A percentile compares a stretch with the other conserved stretches of the same genome.
Evolutionary conservation across 2,329 filamentous ascomycete species (phyloP).

Genomic region (Periconia sp.): DNA sequence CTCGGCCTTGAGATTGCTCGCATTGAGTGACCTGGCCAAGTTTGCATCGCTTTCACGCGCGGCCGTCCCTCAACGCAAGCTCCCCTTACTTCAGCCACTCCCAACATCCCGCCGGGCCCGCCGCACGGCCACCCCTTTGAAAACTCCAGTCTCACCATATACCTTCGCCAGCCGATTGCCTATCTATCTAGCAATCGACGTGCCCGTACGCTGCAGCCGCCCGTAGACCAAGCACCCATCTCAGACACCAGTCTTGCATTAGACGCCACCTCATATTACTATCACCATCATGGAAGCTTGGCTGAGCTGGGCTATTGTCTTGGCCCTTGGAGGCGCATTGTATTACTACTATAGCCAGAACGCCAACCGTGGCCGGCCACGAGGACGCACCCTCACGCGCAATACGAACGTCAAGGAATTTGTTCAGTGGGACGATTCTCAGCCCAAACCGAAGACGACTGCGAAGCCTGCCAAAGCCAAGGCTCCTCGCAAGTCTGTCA

Average conservation of each 20-base stretch:
- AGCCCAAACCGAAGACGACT: constrained; percentile 27
- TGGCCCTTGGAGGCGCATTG: constrained; percentile 33
- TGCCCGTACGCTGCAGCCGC: too few species aligned
- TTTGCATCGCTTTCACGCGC: too few species aligned
- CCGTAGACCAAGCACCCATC: too few species aligned
- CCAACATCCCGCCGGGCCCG: background rate
- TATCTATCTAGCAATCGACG: too few species aligned
- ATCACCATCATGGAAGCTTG: constrained; percentile 37
- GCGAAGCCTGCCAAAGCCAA: constrained; percentile 33
- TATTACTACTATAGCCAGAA: constrained; percentile 39
- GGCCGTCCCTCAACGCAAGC: background rate
- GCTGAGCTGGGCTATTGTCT: constrained; percentile 41
- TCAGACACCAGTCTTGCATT: background rate
- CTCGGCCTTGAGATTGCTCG: too few species aligned
- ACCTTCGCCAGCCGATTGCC: too few species aligned
- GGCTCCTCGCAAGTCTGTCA: constrained; percentile 41
- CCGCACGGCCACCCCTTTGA: background rate
- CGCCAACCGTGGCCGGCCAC: constrained; percentile 19
- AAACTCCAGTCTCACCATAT: too few species aligned
- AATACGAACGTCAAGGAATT: constrained; percentile 25
- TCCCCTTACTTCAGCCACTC: constrained; percentile 2
- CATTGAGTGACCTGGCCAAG: too few species aligned
- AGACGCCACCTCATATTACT: background rate
- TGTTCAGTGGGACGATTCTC: constrained; percentile 36
- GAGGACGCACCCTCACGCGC: constrained; percentile 38